Base-by-base conservation (phyloP, 768 basidiomycete species). In the Macrolepiota dolichaula region DNA sequence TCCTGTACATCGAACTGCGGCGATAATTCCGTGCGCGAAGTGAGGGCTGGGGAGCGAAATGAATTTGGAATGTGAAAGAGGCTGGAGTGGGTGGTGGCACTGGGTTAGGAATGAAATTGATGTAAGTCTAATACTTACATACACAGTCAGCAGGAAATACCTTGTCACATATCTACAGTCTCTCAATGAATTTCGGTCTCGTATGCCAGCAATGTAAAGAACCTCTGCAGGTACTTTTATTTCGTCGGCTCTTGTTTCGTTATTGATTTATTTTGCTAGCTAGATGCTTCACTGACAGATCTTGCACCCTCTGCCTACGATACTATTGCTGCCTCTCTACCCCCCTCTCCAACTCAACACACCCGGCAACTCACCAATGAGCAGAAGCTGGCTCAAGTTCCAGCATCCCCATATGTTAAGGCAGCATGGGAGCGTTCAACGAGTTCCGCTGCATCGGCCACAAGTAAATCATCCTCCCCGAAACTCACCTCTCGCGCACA, bases 201-300 rank as follows among this genome's bases (percentile, higher is more conserved):
- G 80, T 89, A 52, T 94, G 92, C 68, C 92, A 94, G 70, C 92
- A 94, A 74, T 94, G 92, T 80, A 94, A 93, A 74, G 91, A 96
- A 69, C 92, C 92, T 5, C 76, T 97, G 36, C 88, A 94, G 83
- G 90, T 90, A 71, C 62, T 64, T 73, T 54, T 50, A 24, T 37
- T 42, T 27, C 46, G 57, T 40, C 50, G 9, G 19, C 49, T 3
- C 46, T 57, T 38, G 53, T 54, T 35, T 66, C 55, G 51, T 59
- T 27, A 62, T 62, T 65, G 49, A 67, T 57, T 57, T 53, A 60
- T 56, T 55, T 58, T 65, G 57, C 55, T 68, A 92, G 85, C 83
- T 94, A 66, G 96, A 98, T 78, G 88, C 87, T n/a, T 95, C 94
- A n/a, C 79, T 97, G 13, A 81, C 91, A 52, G 90, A 94, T 70